Evolutionary conservation across 345 rosid species (phyloP), one percentile per base, ranked within the genome.

Genomic region (Lenwebbia sp.): DNA sequence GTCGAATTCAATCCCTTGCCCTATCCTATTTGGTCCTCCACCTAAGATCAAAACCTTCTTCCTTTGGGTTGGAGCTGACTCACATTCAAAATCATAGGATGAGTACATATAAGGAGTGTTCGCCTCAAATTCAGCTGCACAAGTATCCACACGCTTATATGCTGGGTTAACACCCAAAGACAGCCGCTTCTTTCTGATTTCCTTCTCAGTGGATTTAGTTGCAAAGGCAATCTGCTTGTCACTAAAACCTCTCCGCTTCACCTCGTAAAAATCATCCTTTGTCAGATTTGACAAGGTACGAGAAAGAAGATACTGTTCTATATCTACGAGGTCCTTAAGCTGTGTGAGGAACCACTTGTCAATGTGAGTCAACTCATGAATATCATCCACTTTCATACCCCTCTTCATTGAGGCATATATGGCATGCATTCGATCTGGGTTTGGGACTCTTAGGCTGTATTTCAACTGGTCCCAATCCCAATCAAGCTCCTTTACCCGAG

Each of bases 101-200:
- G 99, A 97, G 87, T 95, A 97, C 99, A 97, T 95, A 88, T 94
- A 96, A 22, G 99, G 99, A 82, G 99, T 96, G 86, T 94, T 90
- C 12, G 99, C 99, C 92, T 97, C 99, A 86, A 97, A 96, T 90
- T 97, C 99, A 22, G 99, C 99, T 85, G 99, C 99, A 88, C 99
- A 96, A 37, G 99, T 96, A 90, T 97, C 99, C 25, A 97, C 99
- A 87, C 98, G 90, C 91, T 97, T 97, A 87, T 93, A 97, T 86
- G 94, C 90, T 44, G 99, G 99, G 88, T 90, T 86, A 89, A 96
- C 95, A 85, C 99, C 98, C 54, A 95, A 85, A 41, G 93, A 93
- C 28, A 93, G 84, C 23, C 98, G 90, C 86, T 90, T 94, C 54
- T 78, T 89, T 5, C 99, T 94, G 76, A 97, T 96, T 88, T 95